These are phyloP conservation scores for Pterocarpus santalinus DNA, from an alignment of 306 rosid species.

Conservation along the genomic window DNA sequence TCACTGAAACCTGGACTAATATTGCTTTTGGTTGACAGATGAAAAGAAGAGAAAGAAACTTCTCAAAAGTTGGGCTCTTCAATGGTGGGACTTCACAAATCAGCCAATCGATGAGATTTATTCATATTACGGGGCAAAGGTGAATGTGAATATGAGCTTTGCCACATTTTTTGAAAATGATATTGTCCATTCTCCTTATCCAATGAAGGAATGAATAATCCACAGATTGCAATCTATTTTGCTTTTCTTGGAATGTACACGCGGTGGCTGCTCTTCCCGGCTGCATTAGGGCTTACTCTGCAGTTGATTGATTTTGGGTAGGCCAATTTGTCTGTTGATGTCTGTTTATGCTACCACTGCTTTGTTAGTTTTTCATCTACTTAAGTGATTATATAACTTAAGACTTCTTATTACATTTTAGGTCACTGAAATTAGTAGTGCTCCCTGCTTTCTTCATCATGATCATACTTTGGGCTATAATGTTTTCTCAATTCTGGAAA, in stretches of 20 bases:
- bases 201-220: constrained; percentile 40
- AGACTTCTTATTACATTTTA: constrained; percentile 45
- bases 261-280: constrained; percentile 87
- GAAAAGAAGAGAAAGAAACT: constrained; percentile 85
- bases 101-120: constrained; percentile 92
- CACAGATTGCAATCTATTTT: constrained; percentile 93
- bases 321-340: constrained; percentile 43
- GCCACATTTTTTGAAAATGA: constrained; percentile 14
- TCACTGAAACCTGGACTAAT: constrained; percentile 44
- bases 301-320: constrained; percentile 85
- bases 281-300: constrained; percentile 78
- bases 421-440: constrained; percentile 77
- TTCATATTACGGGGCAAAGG: constrained; percentile 93
- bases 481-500: constrained; percentile 97
- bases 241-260: constrained; percentile 99
- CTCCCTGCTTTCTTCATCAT: constrained; percentile 82
- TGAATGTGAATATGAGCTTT: constrained; percentile 43
- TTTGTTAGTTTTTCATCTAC: constrained; percentile 39
- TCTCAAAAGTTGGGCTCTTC: constrained; percentile 81
- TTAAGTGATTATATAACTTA: constrained; percentile 33
- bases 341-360: constrained; percentile 18
- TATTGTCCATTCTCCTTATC: constrained; percentile 42
- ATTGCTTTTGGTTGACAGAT: constrained; percentile 65
- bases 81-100: constrained; percentile 84
- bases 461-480: constrained; percentile 87